These are phyloP conservation scores for Chlorella vulgaris DNA, from an alignment of 139 green algal genomes.

Conservation along the genomic window DNA sequence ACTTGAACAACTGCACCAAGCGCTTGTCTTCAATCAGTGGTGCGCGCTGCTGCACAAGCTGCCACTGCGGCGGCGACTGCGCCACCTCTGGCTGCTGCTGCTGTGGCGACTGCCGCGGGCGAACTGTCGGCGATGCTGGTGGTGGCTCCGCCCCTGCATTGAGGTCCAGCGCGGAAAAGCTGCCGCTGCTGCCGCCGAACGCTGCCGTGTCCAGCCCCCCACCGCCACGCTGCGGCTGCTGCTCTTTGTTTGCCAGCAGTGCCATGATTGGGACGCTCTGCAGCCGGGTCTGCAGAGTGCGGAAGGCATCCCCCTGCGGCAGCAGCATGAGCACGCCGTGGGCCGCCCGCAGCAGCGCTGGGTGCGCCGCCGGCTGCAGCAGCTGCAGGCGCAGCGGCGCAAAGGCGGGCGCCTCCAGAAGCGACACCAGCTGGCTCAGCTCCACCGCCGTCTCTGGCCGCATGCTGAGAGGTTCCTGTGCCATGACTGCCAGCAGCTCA, in stretches of 20 bases:
- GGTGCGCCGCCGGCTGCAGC: conserved; percentile 74
- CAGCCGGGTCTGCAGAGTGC: conserved; percentile 76
- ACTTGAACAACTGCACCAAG: conserved; percentile 32
- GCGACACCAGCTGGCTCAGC: conserved; percentile 85
- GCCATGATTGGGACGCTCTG: conserved; percentile 55
- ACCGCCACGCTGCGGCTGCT: not conserved
- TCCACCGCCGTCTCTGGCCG: conserved; percentile 47
- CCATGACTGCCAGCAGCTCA: conserved; percentile 29
- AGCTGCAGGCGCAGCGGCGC: conserved; percentile 91
- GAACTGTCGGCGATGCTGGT: not conserved
- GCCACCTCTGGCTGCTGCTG: not conserved
- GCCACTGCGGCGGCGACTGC: not conserved
- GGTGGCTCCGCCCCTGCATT: not conserved
- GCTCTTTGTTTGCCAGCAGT: conserved; percentile 49
- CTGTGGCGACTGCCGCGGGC: not conserved
- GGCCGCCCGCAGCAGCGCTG: conserved; percentile 76
- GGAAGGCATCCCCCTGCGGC: conserved; percentile 91
- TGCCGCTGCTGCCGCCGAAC: not conserved
- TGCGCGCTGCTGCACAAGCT: not conserved
- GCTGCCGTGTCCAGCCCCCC: not conserved
- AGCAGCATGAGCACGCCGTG: conserved; percentile 96
- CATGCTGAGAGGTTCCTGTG: conserved; percentile 19
- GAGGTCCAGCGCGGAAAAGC: not conserved
- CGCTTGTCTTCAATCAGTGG: conserved; percentile 22
- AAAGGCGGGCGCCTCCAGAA: conserved; percentile 94